These are phyloP conservation scores for Prunus padus DNA, from an alignment of 306 rosid genomes.

Conservation along the genomic window DNA sequence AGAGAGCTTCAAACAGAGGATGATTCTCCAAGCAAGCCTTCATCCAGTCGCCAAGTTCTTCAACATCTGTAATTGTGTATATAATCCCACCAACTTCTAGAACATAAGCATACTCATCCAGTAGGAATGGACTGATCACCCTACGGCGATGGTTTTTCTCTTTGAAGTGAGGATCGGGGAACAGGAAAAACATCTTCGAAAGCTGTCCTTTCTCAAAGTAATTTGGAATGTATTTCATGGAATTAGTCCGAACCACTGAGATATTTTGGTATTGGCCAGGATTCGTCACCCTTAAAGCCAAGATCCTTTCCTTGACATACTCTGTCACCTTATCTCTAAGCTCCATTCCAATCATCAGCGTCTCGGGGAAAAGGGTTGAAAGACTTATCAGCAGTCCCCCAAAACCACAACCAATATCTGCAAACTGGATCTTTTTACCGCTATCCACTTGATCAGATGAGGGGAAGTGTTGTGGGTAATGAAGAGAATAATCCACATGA, in stretches of 20 bases:
- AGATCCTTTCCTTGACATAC: constrained; percentile 87
- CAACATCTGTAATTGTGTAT: constrained; percentile 90
- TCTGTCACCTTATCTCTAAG: constrained; percentile 90
- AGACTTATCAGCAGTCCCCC: constrained; percentile 93
- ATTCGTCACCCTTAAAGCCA: constrained; percentile 62
- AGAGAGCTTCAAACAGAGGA: constrained; percentile 79
- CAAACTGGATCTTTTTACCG: constrained; percentile 69
- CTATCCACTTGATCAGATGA: constrained; percentile 41
- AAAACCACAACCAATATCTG: constrained; percentile 96
- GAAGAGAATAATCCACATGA: constrained; percentile 73
- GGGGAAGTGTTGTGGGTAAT: constrained; percentile 63
- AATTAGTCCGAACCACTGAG: constrained; percentile 86
- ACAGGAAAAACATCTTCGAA: constrained; percentile 87
- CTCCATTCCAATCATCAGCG: constrained; percentile 95
- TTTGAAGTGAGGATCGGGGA: constrained; percentile 98
- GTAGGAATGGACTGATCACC: constrained; percentile 80
- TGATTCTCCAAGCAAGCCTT: constrained; percentile 78
- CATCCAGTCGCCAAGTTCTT: constrained; percentile 98
- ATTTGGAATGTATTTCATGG: constrained; percentile 96
- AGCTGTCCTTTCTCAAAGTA: constrained; percentile 88
- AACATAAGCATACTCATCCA: constrained; percentile 86
- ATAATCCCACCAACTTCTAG: constrained; percentile 79
- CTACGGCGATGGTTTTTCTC: constrained; percentile 96
- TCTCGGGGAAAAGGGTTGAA: constrained; percentile 77
- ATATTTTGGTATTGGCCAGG: constrained; percentile 82